A percentile compares a stretch with the other conserved stretches of the same genome.
phyloP scores from a whole-genome alignment of 306 rosid species.

The Castanea mollissima region DNA sequence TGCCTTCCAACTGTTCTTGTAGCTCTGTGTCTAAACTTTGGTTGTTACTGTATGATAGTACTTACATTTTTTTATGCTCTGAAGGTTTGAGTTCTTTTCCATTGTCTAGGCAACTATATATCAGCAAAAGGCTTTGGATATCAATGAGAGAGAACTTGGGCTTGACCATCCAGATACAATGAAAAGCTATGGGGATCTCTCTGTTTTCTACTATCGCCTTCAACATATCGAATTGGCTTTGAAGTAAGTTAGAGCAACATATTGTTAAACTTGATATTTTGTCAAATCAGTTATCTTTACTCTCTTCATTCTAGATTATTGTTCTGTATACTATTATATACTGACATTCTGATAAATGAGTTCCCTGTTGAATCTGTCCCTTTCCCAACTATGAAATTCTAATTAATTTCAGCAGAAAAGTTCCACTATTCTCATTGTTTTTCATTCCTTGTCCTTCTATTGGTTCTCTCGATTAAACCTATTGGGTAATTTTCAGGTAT shows the following conservation, averaged over 20 bases:
- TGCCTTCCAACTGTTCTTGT: background rate
- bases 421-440: background rate
- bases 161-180: constrained; percentile 98
- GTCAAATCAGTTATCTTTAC: constrained; percentile 9
- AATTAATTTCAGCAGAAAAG: background rate
- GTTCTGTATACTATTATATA: background rate
- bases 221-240: constrained; percentile 93
- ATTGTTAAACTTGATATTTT: constrained; percentile 20
- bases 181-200: constrained; percentile 99
- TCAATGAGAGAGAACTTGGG: constrained; percentile 96
- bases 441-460: background rate
- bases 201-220: constrained; percentile 92
- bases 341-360: background rate
- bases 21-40: constrained; percentile 3
- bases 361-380: background rate
- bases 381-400: background rate
- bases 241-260: constrained; percentile 55
- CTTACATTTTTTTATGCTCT: background rate
- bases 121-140: constrained; percentile 93
- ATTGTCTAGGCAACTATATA: constrained; percentile 80
- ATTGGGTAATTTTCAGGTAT: constrained; percentile 47
- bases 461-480: constrained; percentile 27
- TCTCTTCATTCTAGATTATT: constrained; percentile 20
- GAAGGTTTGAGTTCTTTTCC: background rate
- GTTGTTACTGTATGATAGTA: background rate